These are phyloP conservation scores for Corynascus novoguineensis DNA, from an alignment of 495 filamentous ascomycete species.

Conservation along the genomic window DNA sequence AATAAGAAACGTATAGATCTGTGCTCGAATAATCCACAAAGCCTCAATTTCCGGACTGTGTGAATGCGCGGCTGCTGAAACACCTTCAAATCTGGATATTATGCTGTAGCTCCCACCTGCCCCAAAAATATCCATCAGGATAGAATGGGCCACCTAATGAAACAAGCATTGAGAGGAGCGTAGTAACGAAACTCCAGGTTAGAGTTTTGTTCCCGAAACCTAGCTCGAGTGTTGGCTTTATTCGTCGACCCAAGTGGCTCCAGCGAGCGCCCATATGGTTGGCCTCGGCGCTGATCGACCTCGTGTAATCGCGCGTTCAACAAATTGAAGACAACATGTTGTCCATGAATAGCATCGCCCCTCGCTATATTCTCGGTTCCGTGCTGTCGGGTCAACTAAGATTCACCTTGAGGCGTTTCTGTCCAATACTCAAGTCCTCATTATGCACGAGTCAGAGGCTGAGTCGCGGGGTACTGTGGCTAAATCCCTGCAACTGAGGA, in stretches of 20 bases:
- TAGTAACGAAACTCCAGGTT: too few relatives aligned
- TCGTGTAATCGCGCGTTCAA: neutral
- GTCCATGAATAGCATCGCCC: neutral
- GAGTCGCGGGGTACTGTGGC: neutral
- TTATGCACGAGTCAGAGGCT: slow-evolving; percentile 7
- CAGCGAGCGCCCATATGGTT: too few relatives aligned
- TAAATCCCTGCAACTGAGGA: neutral
- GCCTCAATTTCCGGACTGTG: neutral
- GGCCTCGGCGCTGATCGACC: too few relatives aligned
- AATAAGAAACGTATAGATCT: neutral
- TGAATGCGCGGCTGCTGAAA: neutral
- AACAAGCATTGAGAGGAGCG: too few relatives aligned
- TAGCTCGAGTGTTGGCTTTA: neutral
- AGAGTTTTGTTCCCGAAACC: too few relatives aligned
- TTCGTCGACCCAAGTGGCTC: neutral
- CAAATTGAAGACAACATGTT: neutral
- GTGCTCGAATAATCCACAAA: too few relatives aligned
- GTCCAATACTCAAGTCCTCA: neutral
- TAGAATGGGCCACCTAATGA: too few relatives aligned
- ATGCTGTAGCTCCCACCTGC: too few relatives aligned
- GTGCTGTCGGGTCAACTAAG: slow-evolving; percentile 2
- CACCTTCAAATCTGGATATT: too few relatives aligned
- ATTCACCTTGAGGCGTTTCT: neutral
- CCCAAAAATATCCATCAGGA: too few relatives aligned
- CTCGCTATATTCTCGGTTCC: neutral